Base-by-base conservation (phyloP, 768 basidiomycete genomes). In the Collybiopsis luxurians region DNA sequence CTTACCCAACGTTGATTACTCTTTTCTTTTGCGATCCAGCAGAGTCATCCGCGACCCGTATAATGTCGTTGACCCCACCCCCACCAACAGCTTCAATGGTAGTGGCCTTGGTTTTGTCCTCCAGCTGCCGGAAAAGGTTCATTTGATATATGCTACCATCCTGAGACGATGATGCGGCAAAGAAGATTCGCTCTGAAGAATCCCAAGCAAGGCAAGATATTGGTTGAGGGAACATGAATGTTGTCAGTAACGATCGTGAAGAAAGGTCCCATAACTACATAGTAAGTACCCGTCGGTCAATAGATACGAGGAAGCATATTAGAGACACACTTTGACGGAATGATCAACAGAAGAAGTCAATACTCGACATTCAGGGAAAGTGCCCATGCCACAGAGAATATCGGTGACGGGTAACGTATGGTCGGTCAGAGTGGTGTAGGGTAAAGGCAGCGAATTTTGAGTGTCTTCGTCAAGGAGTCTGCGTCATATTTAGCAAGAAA, bases 341-440 rank as follows among this genome's bases (percentile, higher is more conserved):
- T 93, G 91, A 69, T 98, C 97, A 47, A 89, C 67, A 0, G 92
- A 92, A 2, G 90, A 83, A 1, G 95, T 91, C 61, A 95, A 77
- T 27, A 90, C 71, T 59, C 90, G 82, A 69, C 86, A 89, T 55
- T 75, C 82, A 15, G 90, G 92, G 70, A 91, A 95, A 4, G 76
- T 60, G 13, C 95, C 94, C 39, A 91, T 69, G 12, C 95, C 93
- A 59, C 93, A 87, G 12, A 79, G 69, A 30, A 98, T 80, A 63
- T 91, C 89, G 6, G 89, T 89, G 11, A 99, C 79, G 5, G 92
- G 90, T 3, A 98, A 82, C 0, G 95, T 97, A 67, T 99, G 97
- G 69, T 98, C 96, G 19, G 89, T 82, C 21, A 98, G 74, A 2
- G 85, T 84, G 66, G 85, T 88, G 66, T 86, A 90, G 3, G 95